A percentile compares a stretch with the other conserved stretches of the same genome.
Conservation (phyloP, 768 basidiomycete species). For the Kwoniella bestiolae region DNA sequence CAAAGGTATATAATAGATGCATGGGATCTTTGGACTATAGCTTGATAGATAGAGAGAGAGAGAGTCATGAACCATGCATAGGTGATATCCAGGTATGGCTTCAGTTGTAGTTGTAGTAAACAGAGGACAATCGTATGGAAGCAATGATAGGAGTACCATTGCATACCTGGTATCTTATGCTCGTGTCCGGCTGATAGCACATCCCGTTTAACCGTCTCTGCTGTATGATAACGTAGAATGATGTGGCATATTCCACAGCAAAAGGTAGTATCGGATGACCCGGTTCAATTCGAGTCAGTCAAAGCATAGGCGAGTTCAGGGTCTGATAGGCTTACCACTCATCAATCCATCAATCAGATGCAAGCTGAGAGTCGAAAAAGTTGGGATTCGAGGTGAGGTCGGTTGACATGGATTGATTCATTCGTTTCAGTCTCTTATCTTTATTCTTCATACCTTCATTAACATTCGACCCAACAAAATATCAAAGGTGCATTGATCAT, state of each 20-base stretch:
- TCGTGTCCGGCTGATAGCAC: neutral
- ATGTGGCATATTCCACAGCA: neutral
- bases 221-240: neutral
- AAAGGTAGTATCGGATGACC: neutral
- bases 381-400: neutral
- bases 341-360: neutral
- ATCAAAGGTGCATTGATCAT: constrained; percentile 1
- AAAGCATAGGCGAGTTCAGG: neutral
- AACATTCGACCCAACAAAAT: neutral
- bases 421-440: neutral
- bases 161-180: too few relatives aligned
- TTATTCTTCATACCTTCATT: neutral
- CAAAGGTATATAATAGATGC: too few relatives aligned
- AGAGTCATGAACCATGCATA: too few relatives aligned
- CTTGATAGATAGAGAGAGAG: too few relatives aligned
- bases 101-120: neutral
- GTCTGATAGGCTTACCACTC: neutral
- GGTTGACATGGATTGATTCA: constrained; percentile 3
- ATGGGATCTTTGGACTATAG: too few relatives aligned
- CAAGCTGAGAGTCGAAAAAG: constrained; percentile 10
- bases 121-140: neutral
- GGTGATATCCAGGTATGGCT: neutral
- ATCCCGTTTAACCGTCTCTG: neutral
- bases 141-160: too few relatives aligned
- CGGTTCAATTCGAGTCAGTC: constrained; percentile 1